A percentile compares a stretch with the other conserved stretches of the same genome.
These are phyloP conservation scores for Pichia thaimueangensis DNA, from an alignment of 805 yeast genomes.

Conservation along the genomic window DNA sequence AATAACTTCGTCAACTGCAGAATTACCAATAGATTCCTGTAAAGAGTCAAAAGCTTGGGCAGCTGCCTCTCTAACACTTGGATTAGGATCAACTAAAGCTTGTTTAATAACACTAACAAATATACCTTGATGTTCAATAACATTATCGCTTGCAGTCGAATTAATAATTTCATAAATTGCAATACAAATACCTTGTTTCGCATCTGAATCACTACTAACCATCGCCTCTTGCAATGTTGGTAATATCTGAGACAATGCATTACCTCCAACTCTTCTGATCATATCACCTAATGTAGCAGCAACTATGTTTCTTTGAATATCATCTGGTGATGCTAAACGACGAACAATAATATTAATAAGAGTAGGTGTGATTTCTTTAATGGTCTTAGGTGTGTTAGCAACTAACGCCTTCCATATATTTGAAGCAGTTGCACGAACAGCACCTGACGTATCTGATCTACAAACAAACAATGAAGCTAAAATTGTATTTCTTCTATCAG, in stretches of 20 bases:
- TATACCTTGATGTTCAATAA: conserved; percentile 56
- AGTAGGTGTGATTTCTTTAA: conserved; percentile 84
- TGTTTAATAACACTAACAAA: conserved; percentile 72
- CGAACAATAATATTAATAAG: conserved; percentile 74
- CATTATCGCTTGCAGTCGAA: conserved; percentile 57
- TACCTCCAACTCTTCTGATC: conserved; percentile 88
- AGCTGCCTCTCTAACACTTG: conserved; percentile 81
- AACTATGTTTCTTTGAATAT: conserved; percentile 74
- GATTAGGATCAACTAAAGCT: conserved; percentile 69
- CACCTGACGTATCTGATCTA: conserved; percentile 83
- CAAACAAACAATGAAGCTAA: conserved; percentile 85
- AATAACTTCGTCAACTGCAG: conserved; percentile 80
- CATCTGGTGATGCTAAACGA: conserved; percentile 77
- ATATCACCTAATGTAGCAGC: conserved; percentile 92
- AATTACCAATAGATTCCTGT: conserved; percentile 74
- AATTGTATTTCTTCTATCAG: conserved; percentile 80
- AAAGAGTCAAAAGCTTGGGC: conserved; percentile 85
- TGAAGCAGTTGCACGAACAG: conserved; percentile 82
- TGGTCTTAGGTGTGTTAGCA: conserved; percentile 90
- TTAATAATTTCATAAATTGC: conserved; percentile 82
- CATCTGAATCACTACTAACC: conserved; percentile 60
- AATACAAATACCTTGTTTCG: conserved; percentile 94
- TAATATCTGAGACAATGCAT: conserved; percentile 73
- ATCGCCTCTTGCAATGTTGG: conserved; percentile 76
- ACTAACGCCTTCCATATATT: conserved; percentile 97